Percentiles rank a stretch among this genome's conserved stretches.
Conservation (phyloP, 2,329 filamentous ascomycete species). For the Sporothrix phasma region DNA sequence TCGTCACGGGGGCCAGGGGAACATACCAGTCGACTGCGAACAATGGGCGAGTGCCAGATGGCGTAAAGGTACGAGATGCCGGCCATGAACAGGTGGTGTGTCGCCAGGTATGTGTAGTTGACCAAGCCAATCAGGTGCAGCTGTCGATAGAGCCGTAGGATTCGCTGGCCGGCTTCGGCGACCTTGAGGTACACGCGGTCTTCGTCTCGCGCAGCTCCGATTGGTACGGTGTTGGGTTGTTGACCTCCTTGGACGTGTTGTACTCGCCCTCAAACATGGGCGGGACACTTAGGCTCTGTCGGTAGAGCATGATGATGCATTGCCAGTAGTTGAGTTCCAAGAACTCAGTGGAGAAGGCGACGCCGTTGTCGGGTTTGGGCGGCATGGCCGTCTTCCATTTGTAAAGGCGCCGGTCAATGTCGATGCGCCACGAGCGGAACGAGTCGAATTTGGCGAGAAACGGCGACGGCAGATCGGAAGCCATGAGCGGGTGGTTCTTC, state of each 20-base stretch:
- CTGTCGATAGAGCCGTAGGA: conserved; percentile 81
- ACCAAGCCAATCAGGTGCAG: conserved; percentile 80
- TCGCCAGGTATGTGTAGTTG: conserved; percentile 92
- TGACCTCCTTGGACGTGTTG: conserved; percentile 53
- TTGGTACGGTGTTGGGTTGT: conserved; percentile 51
- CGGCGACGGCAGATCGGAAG: conserved; percentile 68
- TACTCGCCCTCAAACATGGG: conserved; percentile 74
- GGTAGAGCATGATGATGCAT: conserved; percentile 88
- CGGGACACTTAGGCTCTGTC: conserved; percentile 80
- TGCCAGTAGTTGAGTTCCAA: conserved; percentile 97
- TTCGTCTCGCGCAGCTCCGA: conserved; percentile 68
- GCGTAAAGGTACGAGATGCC: conserved; percentile 94
- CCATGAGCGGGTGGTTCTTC: conserved; percentile 58
- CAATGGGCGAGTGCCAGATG: conserved; percentile 89
- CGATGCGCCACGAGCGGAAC: conserved; percentile 78
- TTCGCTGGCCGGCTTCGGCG: conserved; percentile 87
- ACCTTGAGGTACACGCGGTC: conserved; percentile 90
- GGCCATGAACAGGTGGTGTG: conserved; percentile 95
- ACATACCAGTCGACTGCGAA: conserved; percentile 74
- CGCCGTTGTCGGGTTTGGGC: conserved; percentile 66
- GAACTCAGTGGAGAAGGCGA: conserved; percentile 82
- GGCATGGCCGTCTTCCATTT: conserved; percentile 84
- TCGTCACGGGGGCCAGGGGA: neutral
- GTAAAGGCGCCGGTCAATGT: conserved; percentile 72
- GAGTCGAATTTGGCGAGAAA: conserved; percentile 77